Conservation (phyloP, 2,329 filamentous ascomycete genomes). For the Macrophomina tecta region DNA sequence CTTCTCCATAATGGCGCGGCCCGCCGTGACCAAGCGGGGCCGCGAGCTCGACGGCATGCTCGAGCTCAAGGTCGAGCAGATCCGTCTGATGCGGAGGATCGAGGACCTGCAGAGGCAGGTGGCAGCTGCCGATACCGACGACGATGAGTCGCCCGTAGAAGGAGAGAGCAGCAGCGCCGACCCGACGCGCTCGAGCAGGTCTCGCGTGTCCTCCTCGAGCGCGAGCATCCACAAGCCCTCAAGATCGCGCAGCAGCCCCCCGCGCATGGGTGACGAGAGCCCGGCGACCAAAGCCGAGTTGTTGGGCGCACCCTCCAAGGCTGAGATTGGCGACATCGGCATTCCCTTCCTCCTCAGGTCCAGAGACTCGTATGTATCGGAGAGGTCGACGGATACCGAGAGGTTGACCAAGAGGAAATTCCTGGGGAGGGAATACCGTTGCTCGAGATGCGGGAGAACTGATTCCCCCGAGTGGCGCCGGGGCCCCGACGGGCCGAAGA, state of each 20-base stretch:
- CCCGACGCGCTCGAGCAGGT: not conserved
- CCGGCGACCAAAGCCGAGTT: not conserved
- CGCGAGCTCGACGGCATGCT: conserved; percentile 7
- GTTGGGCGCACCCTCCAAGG: not conserved
- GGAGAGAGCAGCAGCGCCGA: not conserved
- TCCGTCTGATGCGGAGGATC: not conserved
- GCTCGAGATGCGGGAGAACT: conserved; percentile 91
- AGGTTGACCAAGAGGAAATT: conserved; percentile 70
- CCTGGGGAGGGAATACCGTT: conserved; percentile 80
- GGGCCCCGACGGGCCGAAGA: conserved; percentile 90
- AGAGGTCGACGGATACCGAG: not conserved
- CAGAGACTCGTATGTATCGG: not conserved
- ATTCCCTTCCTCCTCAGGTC: not conserved
- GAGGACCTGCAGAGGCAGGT: not conserved
- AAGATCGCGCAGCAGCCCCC: conserved; percentile 1
- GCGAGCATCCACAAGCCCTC: not conserved
- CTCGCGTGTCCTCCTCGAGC: not conserved
- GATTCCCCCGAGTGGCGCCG: conserved; percentile 97
- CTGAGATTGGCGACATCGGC: not conserved
- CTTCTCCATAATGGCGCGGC: conserved; percentile 12
- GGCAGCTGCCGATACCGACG: not conserved
- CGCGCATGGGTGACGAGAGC: not conserved
- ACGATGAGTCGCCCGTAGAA: not conserved
- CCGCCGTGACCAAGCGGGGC: not conserved
- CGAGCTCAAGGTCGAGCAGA: conserved; percentile 15